phyloP scores from a whole-genome alignment of 2,329 filamentous ascomycete species.

The Mariannaea sp. region DNA sequence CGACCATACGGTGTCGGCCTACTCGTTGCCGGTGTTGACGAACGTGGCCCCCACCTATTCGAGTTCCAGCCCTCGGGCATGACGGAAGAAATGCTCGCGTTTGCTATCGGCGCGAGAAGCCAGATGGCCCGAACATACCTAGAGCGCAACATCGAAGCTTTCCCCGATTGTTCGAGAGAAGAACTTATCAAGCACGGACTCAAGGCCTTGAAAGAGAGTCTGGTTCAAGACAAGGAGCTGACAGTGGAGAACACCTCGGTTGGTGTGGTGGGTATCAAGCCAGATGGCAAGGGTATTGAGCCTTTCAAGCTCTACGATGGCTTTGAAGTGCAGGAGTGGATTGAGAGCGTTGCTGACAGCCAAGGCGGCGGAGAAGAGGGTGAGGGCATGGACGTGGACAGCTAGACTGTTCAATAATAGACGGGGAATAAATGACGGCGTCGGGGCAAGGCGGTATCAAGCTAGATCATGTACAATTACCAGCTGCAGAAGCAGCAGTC shows the following conservation, averaged over 20 bases:
- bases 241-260: constrained; percentile 97
- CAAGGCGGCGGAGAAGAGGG: constrained; percentile 48
- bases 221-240: constrained; percentile 96
- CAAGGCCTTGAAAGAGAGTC: constrained; percentile 88
- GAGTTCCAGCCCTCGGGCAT: constrained; percentile 97
- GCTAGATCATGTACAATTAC: constrained; percentile 47
- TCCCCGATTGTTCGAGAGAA: constrained; percentile 76
- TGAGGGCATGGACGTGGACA: constrained; percentile 45
- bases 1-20: constrained; percentile 95
- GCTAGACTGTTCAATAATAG: constrained; percentile 32
- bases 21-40: constrained; percentile 90
- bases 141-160: constrained; percentile 86
- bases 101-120: constrained; percentile 91
- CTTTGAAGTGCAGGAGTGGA: constrained; percentile 81
- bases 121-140: constrained; percentile 98
- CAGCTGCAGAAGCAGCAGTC: constrained; percentile 38
- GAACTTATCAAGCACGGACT: constrained; percentile 91
- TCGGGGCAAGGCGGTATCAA: constrained; percentile 28
- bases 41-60: constrained; percentile 92
- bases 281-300: constrained; percentile 63
- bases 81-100: constrained; percentile 96
- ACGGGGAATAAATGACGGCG: constrained; percentile 27
- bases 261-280: constrained; percentile 73
- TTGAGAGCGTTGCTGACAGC: constrained; percentile 72
- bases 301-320: constrained; percentile 91